Conservation (phyloP, 208 protist genomes). For the Phytomonas francai region DNA sequence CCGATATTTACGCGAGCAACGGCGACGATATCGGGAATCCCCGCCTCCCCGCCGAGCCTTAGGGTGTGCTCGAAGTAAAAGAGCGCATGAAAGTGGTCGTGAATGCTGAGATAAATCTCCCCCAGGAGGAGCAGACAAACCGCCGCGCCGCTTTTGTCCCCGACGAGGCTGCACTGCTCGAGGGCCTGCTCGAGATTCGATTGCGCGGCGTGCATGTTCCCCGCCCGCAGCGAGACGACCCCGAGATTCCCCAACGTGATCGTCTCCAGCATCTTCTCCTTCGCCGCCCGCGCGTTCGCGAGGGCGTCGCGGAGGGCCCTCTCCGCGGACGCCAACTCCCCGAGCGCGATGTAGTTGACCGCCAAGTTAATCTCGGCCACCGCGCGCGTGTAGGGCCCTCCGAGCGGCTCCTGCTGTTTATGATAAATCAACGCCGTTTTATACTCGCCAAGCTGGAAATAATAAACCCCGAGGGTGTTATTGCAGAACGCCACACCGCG, state of each 20-base stretch:
- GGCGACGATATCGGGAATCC: slow-evolving; percentile 56
- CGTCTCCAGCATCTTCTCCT: slow-evolving; percentile 62
- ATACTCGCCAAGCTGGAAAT: slow-evolving; percentile 61
- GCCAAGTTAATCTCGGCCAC: slow-evolving; percentile 86
- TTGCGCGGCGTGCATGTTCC: slow-evolving; percentile 75
- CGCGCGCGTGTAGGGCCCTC: slow-evolving; percentile 58
- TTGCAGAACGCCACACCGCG: slow-evolving; percentile 70
- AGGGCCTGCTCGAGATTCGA: slow-evolving; percentile 73
- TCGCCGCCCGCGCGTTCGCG: slow-evolving; percentile 42
- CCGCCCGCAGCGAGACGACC: slow-evolving; percentile 55
- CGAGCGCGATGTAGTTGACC: slow-evolving; percentile 73
- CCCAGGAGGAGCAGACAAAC: slow-evolving; percentile 82
- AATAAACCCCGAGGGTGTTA: slow-evolving; percentile 78
- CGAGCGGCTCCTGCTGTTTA: slow-evolving; percentile 78
- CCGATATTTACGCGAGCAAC: slow-evolving; percentile 78
- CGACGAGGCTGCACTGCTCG: slow-evolving; percentile 71
- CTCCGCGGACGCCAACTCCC: slow-evolving; percentile 70
- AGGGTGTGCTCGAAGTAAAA: slow-evolving; percentile 89
- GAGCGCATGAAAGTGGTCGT: slow-evolving; percentile 77
- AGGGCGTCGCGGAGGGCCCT: slow-evolving; percentile 72
- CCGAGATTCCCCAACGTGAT: slow-evolving; percentile 81
- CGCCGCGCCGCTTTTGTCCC: slow-evolving; percentile 75
- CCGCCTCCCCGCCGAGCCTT: slow-evolving; percentile 72
- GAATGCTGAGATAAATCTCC: slow-evolving; percentile 76
- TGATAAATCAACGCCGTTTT: slow-evolving; percentile 75